Base-by-base conservation (phyloP, 2,329 filamentous ascomycete species). In the Alternaria atra region DNA sequence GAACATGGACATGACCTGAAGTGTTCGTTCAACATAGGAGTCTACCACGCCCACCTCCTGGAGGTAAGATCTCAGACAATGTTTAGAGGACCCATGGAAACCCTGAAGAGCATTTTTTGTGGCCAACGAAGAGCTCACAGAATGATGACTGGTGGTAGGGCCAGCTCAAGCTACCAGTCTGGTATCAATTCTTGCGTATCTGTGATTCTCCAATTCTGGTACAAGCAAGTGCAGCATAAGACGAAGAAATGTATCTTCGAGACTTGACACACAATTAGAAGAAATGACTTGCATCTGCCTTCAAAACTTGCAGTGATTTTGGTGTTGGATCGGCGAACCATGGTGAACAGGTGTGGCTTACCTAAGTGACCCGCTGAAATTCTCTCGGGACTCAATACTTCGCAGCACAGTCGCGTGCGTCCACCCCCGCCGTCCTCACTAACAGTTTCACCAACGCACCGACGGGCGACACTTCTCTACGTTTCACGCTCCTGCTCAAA, bases 401-500 rank as follows among this genome's bases (percentile, higher is more conserved):
- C 50, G 52, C 50, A 46, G 40, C 52, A 53, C 59, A 59, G 60
- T 64, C 61, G 59, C 65, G 63, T 65, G 65, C 63, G 51, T 55
- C 52, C 62, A 64, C 46, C 47, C 59, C 56, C 63, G 56, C 61
- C 59, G 57, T 60, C 60, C 54, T 61, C 60, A 47, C 46, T 51
- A 30, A 44, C 47, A 42, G 54, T 63, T 61, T 67, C 61, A 64
- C 63, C 53, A 55, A 23, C 55, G 52, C 32, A 30, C 54, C 53
- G 20, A 43, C 53, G 42, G 25, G 50, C 25, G 32, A 57, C 9
- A 30, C 39, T 30, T 54, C 46, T 23, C 50, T 44, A 42, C 10
- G 27, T 39, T 29, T 20, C 20, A 27, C 37, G 34, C 46, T 54
- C 27, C 68, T 58, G 65, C 52, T 64, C 68, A 69, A 58, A 77